These are phyloP conservation scores for Allium cepa DNA, from an alignment of 106 monocot species.

Conservation along the genomic window DNA sequence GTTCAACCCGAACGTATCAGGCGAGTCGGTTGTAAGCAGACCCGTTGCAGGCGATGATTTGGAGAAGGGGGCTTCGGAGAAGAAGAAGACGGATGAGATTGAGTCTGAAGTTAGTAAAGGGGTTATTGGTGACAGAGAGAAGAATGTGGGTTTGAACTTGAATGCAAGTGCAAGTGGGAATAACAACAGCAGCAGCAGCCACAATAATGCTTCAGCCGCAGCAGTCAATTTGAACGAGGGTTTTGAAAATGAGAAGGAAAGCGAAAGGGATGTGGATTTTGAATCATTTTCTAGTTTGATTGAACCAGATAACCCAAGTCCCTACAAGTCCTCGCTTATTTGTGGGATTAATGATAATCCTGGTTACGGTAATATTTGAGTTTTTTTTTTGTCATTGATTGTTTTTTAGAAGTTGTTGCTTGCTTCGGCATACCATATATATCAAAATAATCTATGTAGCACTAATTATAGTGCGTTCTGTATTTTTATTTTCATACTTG, in stretches of 20 bases:
- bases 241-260: slow-evolving; percentile 12
- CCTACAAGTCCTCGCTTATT: slow-evolving; percentile 22
- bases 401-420: no score
- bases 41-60: not conserved
- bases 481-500: no score
- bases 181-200: no score
- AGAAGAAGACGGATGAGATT: not conserved
- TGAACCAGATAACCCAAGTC: slow-evolving; percentile 24
- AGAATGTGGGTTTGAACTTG: not conserved
- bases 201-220: not conserved
- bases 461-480: no score
- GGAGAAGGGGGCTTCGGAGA: slow-evolving; percentile 10
- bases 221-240: slow-evolving; percentile 19
- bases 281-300: slow-evolving; percentile 36
- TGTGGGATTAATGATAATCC: slow-evolving; percentile 44
- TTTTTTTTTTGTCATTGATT: no score
- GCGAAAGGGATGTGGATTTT: slow-evolving; percentile 33
- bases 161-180: not conserved
- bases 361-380: slow-evolving; percentile 28
- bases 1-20: slow-evolving; percentile 60
- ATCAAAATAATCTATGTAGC: no score
- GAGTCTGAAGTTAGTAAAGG: not conserved
- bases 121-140: slow-evolving; percentile 7
- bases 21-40: slow-evolving; percentile 27
- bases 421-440: no score